phyloP scores from a whole-genome alignment of 495 filamentous ascomycete genomes.

The Hypoxylon lienhwacheense region DNA sequence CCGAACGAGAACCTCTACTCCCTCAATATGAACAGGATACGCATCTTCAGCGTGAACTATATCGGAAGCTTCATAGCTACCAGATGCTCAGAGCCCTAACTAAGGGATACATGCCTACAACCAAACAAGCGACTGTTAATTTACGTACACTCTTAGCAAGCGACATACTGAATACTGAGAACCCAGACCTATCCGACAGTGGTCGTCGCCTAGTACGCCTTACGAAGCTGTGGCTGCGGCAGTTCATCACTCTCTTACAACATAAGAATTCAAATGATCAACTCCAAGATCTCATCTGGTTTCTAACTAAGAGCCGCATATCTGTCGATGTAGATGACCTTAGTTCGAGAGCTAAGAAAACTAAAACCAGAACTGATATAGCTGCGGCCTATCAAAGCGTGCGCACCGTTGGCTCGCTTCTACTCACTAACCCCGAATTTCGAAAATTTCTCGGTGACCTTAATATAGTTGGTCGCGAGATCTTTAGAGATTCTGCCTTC shows the following conservation, averaged over 20 bases:
- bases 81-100: slow-evolving; percentile 84
- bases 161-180: slow-evolving; percentile 75
- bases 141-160: slow-evolving; percentile 77
- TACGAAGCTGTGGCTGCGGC: slow-evolving; percentile 67
- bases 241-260: slow-evolving; percentile 74
- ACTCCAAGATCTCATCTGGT: slow-evolving; percentile 92
- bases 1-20: slow-evolving; percentile 74
- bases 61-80: slow-evolving; percentile 87
- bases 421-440: slow-evolving; percentile 89
- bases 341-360: slow-evolving; percentile 60
- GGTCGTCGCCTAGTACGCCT: slow-evolving; percentile 74
- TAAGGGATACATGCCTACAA: slow-evolving; percentile 90
- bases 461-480: slow-evolving; percentile 73
- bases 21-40: slow-evolving; percentile 86
- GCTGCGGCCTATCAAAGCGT: slow-evolving; percentile 82
- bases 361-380: slow-evolving; percentile 74
- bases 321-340: slow-evolving; percentile 70
- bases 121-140: slow-evolving; percentile 79
- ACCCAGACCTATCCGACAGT: slow-evolving; percentile 73
- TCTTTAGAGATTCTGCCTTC: slow-evolving; percentile 85
- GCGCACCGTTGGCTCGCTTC: slow-evolving; percentile 77
- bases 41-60: slow-evolving; percentile 69
- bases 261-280: slow-evolving; percentile 85
- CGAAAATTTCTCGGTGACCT: slow-evolving; percentile 84
- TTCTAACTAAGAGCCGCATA: slow-evolving; percentile 68